These are phyloP conservation scores for Glycine tomentella DNA, from an alignment of 306 rosid species.

Conservation along the genomic window DNA sequence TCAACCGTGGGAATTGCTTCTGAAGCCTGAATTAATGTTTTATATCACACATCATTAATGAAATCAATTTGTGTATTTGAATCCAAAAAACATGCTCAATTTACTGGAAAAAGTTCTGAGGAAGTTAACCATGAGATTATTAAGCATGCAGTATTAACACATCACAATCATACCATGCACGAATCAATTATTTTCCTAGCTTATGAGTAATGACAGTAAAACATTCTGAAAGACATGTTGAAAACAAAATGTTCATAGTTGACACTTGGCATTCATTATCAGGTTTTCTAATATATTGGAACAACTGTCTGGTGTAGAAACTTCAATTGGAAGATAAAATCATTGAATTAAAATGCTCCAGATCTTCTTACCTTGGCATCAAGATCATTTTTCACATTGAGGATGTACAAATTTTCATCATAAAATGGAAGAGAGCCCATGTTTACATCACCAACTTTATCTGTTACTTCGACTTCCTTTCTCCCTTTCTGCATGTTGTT, in stretches of 20 bases:
- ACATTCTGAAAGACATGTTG: neutral
- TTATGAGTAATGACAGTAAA: constrained; percentile 19
- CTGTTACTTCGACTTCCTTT: constrained; percentile 65
- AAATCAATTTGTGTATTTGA: constrained; percentile 29
- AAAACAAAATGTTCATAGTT: constrained; percentile 17
- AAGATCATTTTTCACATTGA: constrained; percentile 68
- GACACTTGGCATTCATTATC: constrained; percentile 27
- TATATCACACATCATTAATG: constrained; percentile 40
- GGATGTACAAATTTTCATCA: constrained; percentile 69
- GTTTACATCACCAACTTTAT: constrained; percentile 58
- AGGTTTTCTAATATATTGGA: constrained; percentile 31
- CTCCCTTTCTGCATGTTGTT: constrained; percentile 73
- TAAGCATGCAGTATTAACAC: constrained; percentile 12
- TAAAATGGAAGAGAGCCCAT: constrained; percentile 63
- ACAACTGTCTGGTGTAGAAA: constrained; percentile 13
- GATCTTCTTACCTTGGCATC: constrained; percentile 74
- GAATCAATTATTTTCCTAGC: constrained; percentile 21
- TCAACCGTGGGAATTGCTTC: constrained; percentile 73
- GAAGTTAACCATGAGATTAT: constrained; percentile 23
- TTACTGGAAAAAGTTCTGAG: constrained; percentile 19
- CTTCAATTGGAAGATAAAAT: constrained; percentile 29
- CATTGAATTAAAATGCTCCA: constrained; percentile 31
- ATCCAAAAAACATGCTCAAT: constrained; percentile 35
- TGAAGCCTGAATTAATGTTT: constrained; percentile 55
- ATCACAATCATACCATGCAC: constrained; percentile 31